Percentiles rank a stretch among this genome's conserved stretches.
Conservation (phyloP, 495 filamentous ascomycete genomes). For the Penicillium dipodomyicola region DNA sequence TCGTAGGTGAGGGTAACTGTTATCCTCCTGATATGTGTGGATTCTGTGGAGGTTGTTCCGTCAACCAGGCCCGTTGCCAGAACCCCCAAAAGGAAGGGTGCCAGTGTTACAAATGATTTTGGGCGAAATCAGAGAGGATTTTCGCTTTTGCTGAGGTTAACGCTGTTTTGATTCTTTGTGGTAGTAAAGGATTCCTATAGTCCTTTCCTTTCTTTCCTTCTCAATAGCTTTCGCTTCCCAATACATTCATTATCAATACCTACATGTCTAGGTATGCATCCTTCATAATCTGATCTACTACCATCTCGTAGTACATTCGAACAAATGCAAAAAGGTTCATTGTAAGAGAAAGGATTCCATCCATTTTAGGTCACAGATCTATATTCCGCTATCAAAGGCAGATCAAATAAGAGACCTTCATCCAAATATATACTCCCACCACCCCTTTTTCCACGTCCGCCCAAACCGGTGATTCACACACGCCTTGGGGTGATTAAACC, state of each 20-base stretch:
- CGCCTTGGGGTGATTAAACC: conserved; percentile 30
- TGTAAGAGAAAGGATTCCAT: background rate
- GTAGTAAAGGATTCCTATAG: background rate
- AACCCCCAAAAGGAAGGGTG: background rate
- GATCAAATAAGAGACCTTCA: background rate
- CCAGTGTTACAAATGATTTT: conserved; percentile 6
- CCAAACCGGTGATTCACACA: conserved; percentile 44
- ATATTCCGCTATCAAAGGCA: background rate
- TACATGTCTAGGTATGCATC: no score
- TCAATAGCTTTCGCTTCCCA: background rate
- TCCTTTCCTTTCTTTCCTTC: background rate
- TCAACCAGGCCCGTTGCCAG: conserved; percentile 5
- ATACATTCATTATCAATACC: background rate
- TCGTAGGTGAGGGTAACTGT: conserved; percentile 5
- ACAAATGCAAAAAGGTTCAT: background rate
- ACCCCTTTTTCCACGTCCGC: conserved; percentile 39
- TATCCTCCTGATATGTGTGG: conserved; percentile 1
- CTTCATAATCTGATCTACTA: background rate
- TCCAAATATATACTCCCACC: conserved; percentile 35
- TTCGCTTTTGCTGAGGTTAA: background rate
- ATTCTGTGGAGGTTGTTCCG: conserved; percentile 2
- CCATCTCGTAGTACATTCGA: background rate
- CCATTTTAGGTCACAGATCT: background rate
- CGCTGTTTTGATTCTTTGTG: background rate
- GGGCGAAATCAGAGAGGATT: background rate